These are phyloP conservation scores for Colletotrichum higginsianum DNA, from an alignment of 2,329 filamentous ascomycete species.

Conservation along the genomic window DNA sequence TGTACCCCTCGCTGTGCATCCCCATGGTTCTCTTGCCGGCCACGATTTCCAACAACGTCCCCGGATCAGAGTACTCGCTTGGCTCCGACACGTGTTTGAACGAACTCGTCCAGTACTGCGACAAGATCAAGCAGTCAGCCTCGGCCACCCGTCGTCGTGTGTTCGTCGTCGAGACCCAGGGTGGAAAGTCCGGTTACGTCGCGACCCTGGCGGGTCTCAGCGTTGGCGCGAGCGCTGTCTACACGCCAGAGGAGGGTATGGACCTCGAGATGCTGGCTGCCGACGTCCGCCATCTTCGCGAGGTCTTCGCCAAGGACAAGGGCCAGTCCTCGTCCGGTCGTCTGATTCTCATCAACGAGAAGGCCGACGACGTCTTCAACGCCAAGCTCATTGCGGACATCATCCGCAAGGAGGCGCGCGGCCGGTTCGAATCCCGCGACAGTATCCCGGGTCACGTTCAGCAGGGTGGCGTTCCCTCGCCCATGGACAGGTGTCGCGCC, in stretches of 20 bases:
- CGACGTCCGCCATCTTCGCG: conserved; percentile 90
- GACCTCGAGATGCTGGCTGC: conserved; percentile 91
- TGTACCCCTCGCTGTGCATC: conserved; percentile 90
- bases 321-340: conserved; percentile 93
- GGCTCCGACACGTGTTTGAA: conserved; percentile 98
- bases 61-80: conserved; percentile 96
- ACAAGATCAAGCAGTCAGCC: conserved; percentile 97
- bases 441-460: conserved; percentile 95
- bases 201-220: conserved; percentile 90
- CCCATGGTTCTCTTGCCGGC: conserved; percentile 92
- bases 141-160: conserved; percentile 93
- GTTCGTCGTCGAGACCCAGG: conserved; percentile 98
- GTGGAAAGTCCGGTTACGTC: conserved; percentile 93
- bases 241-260: conserved; percentile 97
- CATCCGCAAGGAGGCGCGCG: conserved; percentile 92
- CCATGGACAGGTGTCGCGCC: conserved; percentile 96
- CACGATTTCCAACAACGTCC: conserved; percentile 99
- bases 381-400: conserved; percentile 96
- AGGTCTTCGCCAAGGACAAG: conserved; percentile 87
- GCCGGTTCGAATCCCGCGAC: conserved; percentile 92
- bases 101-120: conserved; percentile 93
- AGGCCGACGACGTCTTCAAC: conserved; percentile 89
- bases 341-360: conserved; percentile 96
- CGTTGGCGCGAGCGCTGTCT: conserved; percentile 94
- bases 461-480: conserved; percentile 91